Evolutionary conservation across 176 grass and related monocot species (phyloP).

Genomic region (Triticum timopheevii): DNA sequence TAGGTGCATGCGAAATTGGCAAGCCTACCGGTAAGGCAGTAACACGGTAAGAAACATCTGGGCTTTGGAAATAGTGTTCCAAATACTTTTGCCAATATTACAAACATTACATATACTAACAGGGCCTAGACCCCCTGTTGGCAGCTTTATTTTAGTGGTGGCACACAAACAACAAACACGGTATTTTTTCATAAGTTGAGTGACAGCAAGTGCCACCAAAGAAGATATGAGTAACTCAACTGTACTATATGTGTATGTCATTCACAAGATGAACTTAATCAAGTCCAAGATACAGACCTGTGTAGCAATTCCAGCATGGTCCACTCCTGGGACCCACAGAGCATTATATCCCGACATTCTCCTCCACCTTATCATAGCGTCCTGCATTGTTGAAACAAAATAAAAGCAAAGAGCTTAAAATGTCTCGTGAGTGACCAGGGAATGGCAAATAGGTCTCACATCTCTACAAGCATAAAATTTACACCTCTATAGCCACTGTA

Average conservation of each 20-base stretch:
- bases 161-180: not conserved
- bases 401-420: not conserved
- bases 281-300: constrained; percentile 55
- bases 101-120: not conserved
- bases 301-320: constrained; percentile 97
- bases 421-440: constrained; percentile 2
- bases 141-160: not conserved
- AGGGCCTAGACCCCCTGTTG: constrained; percentile 1
- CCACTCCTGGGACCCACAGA: constrained; percentile 89
- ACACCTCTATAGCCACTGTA: constrained; percentile 62
- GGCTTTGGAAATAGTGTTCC: not conserved
- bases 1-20: not conserved
- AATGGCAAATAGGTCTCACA: not conserved
- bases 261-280: constrained; percentile 26
- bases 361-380: constrained; percentile 79
- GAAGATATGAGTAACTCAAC: constrained; percentile 7
- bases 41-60: not conserved
- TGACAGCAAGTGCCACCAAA: not conserved
- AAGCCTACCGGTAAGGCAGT: not conserved
- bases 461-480: not conserved
- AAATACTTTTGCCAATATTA: not conserved
- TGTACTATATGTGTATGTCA: not conserved
- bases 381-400: constrained; percentile 48
- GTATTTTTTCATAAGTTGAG: constrained; percentile 10
- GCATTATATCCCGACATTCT: constrained; percentile 95